Conservation (phyloP, 1,284 basidiomycete genomes). For the Sporisorium graminicola region DNA sequence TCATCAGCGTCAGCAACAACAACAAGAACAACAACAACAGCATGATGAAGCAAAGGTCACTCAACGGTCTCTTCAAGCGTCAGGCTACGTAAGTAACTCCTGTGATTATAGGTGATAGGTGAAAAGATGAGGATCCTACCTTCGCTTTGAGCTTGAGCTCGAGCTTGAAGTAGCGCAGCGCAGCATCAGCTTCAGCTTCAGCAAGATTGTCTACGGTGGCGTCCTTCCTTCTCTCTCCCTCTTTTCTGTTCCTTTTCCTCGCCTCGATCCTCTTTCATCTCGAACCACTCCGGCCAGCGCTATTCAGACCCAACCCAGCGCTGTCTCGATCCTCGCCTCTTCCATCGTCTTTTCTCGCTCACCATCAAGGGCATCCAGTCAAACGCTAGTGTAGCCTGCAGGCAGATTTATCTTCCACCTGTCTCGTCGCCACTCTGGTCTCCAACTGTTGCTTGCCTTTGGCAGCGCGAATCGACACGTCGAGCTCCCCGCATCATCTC, state of each 20-base stretch:
- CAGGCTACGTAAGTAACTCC: conserved; percentile 25
- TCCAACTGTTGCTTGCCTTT: background rate
- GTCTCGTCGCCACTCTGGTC: background rate
- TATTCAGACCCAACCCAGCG: background rate
- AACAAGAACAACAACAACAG: background rate
- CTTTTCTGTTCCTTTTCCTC: background rate
- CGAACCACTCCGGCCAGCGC: background rate
- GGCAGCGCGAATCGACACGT: background rate
- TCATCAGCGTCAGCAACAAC: conserved; percentile 1
- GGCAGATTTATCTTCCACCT: background rate
- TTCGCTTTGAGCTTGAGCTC: background rate
- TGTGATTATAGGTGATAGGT: background rate
- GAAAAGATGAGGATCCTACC: background rate
- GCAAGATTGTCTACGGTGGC: background rate
- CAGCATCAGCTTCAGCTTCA: background rate
- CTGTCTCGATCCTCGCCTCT: background rate
- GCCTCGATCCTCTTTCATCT: background rate
- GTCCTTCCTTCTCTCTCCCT: background rate
- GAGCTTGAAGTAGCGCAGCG: background rate
- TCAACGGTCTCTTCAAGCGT: conserved; percentile 15
- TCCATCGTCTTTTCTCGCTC: conserved; percentile 3
- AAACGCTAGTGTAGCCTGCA: background rate
- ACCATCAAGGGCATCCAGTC: background rate
- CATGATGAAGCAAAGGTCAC: conserved; percentile 5
- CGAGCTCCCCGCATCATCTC: background rate